These are phyloP conservation scores for Haberlea rhodopensis DNA, from an alignment of 257 asterid species.

Conservation along the genomic window DNA sequence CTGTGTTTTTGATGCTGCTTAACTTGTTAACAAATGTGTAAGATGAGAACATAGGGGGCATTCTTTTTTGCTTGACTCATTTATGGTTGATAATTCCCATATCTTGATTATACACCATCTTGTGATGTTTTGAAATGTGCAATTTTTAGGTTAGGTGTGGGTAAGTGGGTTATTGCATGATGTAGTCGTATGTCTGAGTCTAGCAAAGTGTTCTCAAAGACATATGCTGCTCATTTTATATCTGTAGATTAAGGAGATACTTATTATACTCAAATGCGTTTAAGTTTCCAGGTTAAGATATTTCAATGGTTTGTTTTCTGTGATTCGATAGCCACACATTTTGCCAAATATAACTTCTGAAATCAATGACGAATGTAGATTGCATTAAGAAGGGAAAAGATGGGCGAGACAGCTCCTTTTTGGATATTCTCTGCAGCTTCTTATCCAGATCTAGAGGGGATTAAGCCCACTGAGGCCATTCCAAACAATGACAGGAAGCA, in stretches of 20 bases:
- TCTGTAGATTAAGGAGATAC: neutral
- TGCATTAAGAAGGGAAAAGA: constrained; percentile 77
- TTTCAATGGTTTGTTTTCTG: constrained; percentile 10
- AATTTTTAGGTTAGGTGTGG: neutral
- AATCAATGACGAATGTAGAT: constrained; percentile 44
- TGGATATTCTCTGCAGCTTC: constrained; percentile 90
- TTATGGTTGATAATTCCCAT: constrained; percentile 15
- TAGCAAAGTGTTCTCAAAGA: constrained; percentile 11
- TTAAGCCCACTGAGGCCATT: constrained; percentile 30
- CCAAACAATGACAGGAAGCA: constrained; percentile 23
- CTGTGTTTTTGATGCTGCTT: constrained; percentile 16
- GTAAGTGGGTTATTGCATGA: neutral
- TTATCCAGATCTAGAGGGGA: constrained; percentile 72
- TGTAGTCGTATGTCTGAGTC: neutral
- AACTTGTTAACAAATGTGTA: constrained; percentile 12
- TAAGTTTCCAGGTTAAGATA: neutral
- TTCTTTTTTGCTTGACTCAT: constrained; percentile 18
- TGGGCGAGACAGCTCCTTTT: constrained; percentile 89
- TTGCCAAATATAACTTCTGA: constrained; percentile 20
- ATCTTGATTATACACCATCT: constrained; percentile 6
- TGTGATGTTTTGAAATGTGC: constrained; percentile 8
- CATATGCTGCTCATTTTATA: constrained; percentile 6
- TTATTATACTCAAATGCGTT: neutral
- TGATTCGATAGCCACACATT: constrained; percentile 3
- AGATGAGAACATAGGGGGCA: constrained; percentile 5